These are phyloP conservation scores for Fusarium caatingaense DNA, from an alignment of 2,329 filamentous ascomycete species.

Conservation along the genomic window DNA sequence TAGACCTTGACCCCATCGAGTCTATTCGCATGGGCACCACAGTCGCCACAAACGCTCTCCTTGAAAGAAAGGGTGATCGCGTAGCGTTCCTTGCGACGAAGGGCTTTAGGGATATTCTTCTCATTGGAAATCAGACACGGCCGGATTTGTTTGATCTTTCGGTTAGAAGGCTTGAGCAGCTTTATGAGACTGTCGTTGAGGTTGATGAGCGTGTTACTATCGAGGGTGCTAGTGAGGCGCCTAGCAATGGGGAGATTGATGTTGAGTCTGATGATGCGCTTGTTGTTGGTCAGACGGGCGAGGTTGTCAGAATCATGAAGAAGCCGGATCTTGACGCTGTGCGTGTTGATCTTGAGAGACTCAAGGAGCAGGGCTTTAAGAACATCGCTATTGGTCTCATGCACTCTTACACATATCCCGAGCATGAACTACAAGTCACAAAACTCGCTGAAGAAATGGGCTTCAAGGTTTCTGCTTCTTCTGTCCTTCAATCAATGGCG, in stretches of 20 bases:
- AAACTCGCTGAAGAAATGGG: conserved; percentile 54
- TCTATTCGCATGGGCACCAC: conserved; percentile 86
- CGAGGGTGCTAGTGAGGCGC: conserved; percentile 79
- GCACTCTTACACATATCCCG: conserved; percentile 74
- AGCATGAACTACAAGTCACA: conserved; percentile 61
- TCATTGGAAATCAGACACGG: conserved; percentile 79
- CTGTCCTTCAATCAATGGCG: conserved; percentile 56
- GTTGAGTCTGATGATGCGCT: conserved; percentile 63
- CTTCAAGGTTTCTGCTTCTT: conserved; percentile 55
- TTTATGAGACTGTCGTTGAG: conserved; percentile 77
- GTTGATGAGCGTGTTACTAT: conserved; percentile 80
- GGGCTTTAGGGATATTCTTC: conserved; percentile 77
- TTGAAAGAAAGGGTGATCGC: conserved; percentile 78
- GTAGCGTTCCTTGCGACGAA: conserved; percentile 78
- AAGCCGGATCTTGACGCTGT: conserved; percentile 67
- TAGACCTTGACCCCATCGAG: conserved; percentile 59
- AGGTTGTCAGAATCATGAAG: conserved; percentile 74
- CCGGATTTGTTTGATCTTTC: conserved; percentile 80
- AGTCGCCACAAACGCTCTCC: conserved; percentile 80
- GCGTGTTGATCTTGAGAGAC: conserved; percentile 64
- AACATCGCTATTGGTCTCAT: conserved; percentile 71
- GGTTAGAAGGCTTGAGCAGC: conserved; percentile 73
- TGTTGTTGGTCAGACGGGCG: conserved; percentile 73
- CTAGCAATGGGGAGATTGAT: conserved; percentile 62
- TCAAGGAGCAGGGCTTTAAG: conserved; percentile 70